Conservation (phyloP, 2,329 filamentous ascomycete species). For the Trichoderma koningii region DNA sequence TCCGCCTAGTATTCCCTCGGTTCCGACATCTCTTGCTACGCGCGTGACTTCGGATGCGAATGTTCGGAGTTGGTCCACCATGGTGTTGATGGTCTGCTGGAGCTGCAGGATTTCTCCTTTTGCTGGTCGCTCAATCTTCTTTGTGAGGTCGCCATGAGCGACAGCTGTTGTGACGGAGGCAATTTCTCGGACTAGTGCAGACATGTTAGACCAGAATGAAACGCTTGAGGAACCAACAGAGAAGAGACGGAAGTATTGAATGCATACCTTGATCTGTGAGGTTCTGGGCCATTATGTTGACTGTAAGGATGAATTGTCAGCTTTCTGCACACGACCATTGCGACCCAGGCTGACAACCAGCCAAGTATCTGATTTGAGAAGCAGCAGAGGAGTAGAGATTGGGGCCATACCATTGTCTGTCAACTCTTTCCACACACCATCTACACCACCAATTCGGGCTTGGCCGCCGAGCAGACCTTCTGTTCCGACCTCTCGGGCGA, state of each 20-base stretch:
- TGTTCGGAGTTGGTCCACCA: constrained; percentile 82
- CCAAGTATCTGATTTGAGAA: too few species aligned
- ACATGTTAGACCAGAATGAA: constrained; percentile 18
- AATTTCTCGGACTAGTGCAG: constrained; percentile 69
- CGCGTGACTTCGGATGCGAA: constrained; percentile 84
- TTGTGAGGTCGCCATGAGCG: constrained; percentile 77
- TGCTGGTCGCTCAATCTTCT: constrained; percentile 80
- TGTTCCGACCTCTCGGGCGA: constrained; percentile 93
- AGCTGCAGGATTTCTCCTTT: constrained; percentile 80
- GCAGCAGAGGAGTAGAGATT: not conserved
- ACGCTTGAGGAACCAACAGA: not conserved
- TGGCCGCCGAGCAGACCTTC: constrained; percentile 93
- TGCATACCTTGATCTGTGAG: constrained; percentile 69
- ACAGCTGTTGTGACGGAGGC: constrained; percentile 82
- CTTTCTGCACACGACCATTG: not conserved
- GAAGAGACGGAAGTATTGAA: too few species aligned
- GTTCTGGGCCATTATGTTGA: constrained; percentile 83
- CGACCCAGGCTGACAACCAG: not conserved
- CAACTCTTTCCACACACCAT: constrained; percentile 96
- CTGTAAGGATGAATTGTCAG: constrained; percentile 42
- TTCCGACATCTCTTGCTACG: constrained; percentile 81
- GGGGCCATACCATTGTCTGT: constrained; percentile 71
- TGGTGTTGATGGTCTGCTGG: constrained; percentile 85
- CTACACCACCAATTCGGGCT: constrained; percentile 88
- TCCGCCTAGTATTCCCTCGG: constrained; percentile 78